Base-by-base conservation (phyloP, 1,284 basidiomycete genomes). In the Microbotryomycetes sp. region DNA sequence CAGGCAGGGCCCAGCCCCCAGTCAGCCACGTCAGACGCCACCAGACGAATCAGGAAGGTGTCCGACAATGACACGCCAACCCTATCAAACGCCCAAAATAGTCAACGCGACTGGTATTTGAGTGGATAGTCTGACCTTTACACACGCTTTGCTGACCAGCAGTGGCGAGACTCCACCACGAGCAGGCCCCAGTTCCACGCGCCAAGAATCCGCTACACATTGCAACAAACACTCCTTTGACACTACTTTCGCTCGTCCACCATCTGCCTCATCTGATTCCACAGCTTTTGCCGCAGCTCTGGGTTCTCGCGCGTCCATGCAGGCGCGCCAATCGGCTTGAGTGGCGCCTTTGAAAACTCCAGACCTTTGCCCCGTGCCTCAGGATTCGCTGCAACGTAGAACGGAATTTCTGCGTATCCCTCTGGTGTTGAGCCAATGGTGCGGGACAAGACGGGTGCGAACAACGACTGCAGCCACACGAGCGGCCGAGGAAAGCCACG, bases 401-500 rank as follows among this genome's bases (percentile, higher is more conserved):
- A 60, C 11, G 72, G 71, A 24, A 73, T 62, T 26, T 72, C 68
- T 26, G 72, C 62, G 59, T 70, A 72, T 11, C 30, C 48, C 31
- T 53, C 24, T 7, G 72, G 69, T 5, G 67, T 67, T 59, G 70
- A 67, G 48, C 65, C 71, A 27, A 70, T 64, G n/a, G 70, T 68
- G 26, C 66, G 59, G 2, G 65, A 62, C 5, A 70, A 30, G 35
- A 72, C 30, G 1, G 72, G 70, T 3, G 63, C 69, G 49, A 70
- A 67, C 23, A 72, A 50, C 15, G 61, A 57, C 45, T 65, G 54
- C 2, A 72, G 70, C 61, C 56, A 59, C 9, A 60, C 51, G 48
- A 77, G 49, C 0, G 73, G 66, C 7, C 59, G 62, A 16, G 68
- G 73, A 61, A 75, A 71, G 35, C 72, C 70, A 15, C 65, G 65